Conservation (phyloP, 2,329 filamentous ascomycete species). For the Sporothrix dimorphospora region DNA sequence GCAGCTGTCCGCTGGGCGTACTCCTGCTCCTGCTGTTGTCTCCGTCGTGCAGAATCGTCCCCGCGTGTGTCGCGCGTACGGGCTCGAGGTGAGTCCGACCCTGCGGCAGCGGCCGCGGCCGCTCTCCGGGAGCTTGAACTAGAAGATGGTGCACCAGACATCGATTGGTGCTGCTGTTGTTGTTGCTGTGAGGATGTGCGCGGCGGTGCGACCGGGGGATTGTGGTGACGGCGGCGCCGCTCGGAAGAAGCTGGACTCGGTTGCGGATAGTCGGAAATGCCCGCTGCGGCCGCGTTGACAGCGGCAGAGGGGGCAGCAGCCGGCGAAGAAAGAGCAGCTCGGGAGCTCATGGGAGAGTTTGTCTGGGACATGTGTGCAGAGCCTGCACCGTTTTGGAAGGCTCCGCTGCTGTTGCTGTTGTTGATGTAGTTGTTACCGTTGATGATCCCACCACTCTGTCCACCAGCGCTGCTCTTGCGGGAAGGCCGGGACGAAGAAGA, state of each 20-base stretch:
- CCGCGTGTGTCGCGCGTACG: conserved; percentile 23
- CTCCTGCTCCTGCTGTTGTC: conserved; percentile 47
- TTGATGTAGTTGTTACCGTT: conserved; percentile 42
- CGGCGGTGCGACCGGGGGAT: conserved; percentile 74
- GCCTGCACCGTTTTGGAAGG: conserved; percentile 36
- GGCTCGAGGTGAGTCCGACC: conserved; percentile 42
- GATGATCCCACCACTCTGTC: conserved; percentile 41
- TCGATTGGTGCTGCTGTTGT: conserved; percentile 30
- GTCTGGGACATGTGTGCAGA: conserved; percentile 37
- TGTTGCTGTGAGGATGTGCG: conserved; percentile 69
- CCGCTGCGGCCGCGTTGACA: conserved; percentile 37
- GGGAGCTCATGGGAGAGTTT: conserved; percentile 53
- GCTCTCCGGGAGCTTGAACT: conserved; percentile 48
- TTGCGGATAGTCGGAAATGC: conserved; percentile 45
- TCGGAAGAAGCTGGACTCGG: conserved; percentile 47
- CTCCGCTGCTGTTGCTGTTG: conserved; percentile 47
- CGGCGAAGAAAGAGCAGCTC: conserved; percentile 50
- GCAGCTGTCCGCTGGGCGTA: conserved; percentile 39
- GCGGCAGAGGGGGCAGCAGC: conserved; percentile 44
- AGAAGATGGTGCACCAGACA: conserved; percentile 2
- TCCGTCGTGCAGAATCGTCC: conserved; percentile 47
- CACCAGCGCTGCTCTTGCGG: conserved; percentile 56
- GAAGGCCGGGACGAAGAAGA: conserved; percentile 59
- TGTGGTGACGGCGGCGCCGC: conserved; percentile 58
- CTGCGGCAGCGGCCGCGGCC: not conserved